Conservation (phyloP, 1,284 basidiomycete species). For the Papiliotrema terrestris region DNA sequence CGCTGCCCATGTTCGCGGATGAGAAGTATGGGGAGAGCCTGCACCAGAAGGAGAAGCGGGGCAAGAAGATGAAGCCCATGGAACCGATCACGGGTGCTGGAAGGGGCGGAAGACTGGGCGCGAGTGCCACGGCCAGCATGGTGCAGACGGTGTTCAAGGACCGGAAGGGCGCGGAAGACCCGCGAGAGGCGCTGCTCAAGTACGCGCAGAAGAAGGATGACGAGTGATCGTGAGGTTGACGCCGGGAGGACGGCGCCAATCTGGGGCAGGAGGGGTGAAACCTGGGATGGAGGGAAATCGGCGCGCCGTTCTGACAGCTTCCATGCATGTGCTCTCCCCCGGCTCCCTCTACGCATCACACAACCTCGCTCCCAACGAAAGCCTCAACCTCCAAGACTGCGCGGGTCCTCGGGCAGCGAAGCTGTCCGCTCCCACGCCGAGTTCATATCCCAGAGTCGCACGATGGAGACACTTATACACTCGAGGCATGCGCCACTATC, state of each 20-base stretch:
- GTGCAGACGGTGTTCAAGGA: constrained; percentile 76
- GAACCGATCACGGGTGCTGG: constrained; percentile 89
- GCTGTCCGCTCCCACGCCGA: too few species aligned
- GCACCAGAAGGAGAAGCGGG: constrained; percentile 80
- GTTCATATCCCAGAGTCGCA: too few species aligned
- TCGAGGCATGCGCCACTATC: too few species aligned
- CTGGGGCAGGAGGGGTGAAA: too few species aligned
- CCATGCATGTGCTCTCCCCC: too few species aligned
- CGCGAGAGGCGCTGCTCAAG: constrained; percentile 90
- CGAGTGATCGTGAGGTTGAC: constrained; percentile 5
- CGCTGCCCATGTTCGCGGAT: constrained; percentile 82
- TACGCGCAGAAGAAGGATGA: constrained; percentile 72
- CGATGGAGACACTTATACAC: too few species aligned
- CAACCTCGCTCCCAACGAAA: too few species aligned
- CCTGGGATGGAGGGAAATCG: too few species aligned
- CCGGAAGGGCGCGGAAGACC: constrained; percentile 68
- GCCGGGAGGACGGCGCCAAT: not conserved
- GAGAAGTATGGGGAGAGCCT: constrained; percentile 76
- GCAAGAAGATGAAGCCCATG: constrained; percentile 85
- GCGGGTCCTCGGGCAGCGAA: too few species aligned
- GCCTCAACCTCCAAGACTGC: too few species aligned
- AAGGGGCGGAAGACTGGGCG: constrained; percentile 86
- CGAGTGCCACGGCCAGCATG: constrained; percentile 89
- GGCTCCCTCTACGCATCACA: too few species aligned
- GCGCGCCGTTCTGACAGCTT: too few species aligned